Evolutionary conservation across 2,329 filamentous ascomycete species (phyloP).

Genomic region (Neofusicoccum cordaticola): DNA sequence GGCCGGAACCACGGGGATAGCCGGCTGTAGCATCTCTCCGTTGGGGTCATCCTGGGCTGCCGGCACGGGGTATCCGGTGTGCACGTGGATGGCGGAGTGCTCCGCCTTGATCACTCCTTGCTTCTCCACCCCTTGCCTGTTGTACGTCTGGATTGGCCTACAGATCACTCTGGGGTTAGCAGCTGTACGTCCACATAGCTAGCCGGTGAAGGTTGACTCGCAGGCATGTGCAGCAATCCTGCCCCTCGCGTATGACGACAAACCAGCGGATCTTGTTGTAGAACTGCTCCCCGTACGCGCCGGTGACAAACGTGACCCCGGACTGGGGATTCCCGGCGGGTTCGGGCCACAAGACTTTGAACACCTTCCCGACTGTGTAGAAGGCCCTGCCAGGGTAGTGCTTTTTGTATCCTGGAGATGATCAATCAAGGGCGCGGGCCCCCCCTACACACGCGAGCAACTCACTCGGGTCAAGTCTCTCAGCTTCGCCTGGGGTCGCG

Average conservation of each 20-base stretch:
- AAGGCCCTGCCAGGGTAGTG: background rate
- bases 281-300: background rate
- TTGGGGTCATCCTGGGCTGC: background rate
- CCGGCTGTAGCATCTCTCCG: slow-evolving; percentile 15
- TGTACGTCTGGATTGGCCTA: slow-evolving; percentile 16
- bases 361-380: slow-evolving; percentile 9
- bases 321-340: background rate
- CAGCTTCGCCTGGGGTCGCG: background rate
- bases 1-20: slow-evolving; percentile 21
- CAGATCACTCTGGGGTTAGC: background rate
- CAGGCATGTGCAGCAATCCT: slow-evolving; percentile 17
- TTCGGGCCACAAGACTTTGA: slow-evolving; percentile 13
- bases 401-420: background rate
- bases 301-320: background rate
- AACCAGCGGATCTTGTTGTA: slow-evolving; percentile 19
- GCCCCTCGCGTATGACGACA: slow-evolving; percentile 14
- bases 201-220: background rate
- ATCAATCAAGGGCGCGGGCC: no score
- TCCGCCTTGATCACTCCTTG: background rate
- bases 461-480: slow-evolving; percentile 13
- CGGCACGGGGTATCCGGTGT: background rate
- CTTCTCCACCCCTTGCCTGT: slow-evolving; percentile 1
- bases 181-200: no score
- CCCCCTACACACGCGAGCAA: background rate
- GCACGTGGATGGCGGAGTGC: slow-evolving; percentile 1